Evolutionary conservation across 331 rosid genomes (phyloP).

Genomic region (Pyrus hybrid): DNA sequence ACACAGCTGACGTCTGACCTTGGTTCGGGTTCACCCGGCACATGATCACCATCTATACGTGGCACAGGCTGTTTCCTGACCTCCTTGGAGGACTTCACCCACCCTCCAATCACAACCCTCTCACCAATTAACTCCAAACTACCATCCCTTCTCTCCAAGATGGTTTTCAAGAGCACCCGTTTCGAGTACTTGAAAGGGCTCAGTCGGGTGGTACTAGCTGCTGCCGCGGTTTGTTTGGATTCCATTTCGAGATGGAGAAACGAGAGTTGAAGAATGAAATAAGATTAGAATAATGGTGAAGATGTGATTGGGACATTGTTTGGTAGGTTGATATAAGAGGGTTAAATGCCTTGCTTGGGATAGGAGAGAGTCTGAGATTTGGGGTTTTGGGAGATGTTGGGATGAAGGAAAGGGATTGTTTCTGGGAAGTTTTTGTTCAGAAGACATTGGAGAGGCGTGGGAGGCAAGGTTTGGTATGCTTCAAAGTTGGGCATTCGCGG

Average conservation of each 20-base stretch:
- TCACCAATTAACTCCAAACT: constrained; percentile 29
- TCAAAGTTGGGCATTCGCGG: constrained; percentile 46
- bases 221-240: not conserved
- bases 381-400: constrained; percentile 12
- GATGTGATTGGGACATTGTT: constrained; percentile 23
- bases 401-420: constrained; percentile 80
- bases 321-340: constrained; percentile 25
- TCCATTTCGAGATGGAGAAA: constrained; percentile 22
- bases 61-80: constrained; percentile 9
- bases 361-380: not conserved
- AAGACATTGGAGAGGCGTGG: not conserved
- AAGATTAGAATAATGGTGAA: not conserved
- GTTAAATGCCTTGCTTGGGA: constrained; percentile 56
- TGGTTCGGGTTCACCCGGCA: not conserved
- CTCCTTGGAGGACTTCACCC: constrained; percentile 83
- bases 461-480: constrained; percentile 37
- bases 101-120: constrained; percentile 65
- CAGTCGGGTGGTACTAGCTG: not conserved
- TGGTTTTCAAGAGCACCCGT: constrained; percentile 52
- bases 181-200: constrained; percentile 39
- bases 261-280: not conserved
- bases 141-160: constrained; percentile 33
- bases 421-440: constrained; percentile 1
- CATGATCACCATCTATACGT: not conserved
- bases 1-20: no score